phyloP scores from a whole-genome alignment of 805 yeast genomes.

The Yamadazyma endophytica region DNA sequence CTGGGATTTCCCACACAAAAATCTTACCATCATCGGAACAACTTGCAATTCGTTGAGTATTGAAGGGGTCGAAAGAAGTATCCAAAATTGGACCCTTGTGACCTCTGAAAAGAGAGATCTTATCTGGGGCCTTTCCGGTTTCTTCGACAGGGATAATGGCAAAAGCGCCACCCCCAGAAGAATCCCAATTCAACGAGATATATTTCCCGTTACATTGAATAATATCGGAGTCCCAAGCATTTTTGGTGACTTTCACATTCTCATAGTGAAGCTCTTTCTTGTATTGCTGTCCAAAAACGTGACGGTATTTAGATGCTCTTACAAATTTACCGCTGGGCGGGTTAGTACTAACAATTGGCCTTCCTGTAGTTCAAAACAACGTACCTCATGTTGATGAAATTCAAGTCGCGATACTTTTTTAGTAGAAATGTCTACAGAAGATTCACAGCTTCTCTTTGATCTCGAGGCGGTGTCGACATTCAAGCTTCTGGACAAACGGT shows the following conservation, averaged over 20 bases:
- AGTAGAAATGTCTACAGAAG: no score
- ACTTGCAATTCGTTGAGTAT: conserved; percentile 69
- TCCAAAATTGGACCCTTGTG: conserved; percentile 94
- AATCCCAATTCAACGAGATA: conserved; percentile 84
- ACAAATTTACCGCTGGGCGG: conserved; percentile 72
- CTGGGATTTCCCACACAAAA: conserved; percentile 85
- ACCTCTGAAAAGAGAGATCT: conserved; percentile 90
- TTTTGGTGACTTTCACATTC: conserved; percentile 73
- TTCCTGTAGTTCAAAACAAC: conserved; percentile 2
- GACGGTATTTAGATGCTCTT: conserved; percentile 95
- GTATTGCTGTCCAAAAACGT: conserved; percentile 86
- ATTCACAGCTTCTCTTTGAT: no score
- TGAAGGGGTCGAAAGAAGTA: conserved; percentile 92
- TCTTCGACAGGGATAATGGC: conserved; percentile 86
- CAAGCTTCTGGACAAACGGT: no score
- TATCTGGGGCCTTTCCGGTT: conserved; percentile 90
- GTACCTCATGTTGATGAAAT: conserved; percentile 7
- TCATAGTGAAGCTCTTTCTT: conserved; percentile 70
- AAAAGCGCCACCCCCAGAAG: conserved; percentile 97
- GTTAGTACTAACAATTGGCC: conserved; percentile 5
- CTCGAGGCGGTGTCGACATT: no score
- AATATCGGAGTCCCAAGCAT: conserved; percentile 95
- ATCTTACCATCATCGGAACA: conserved; percentile 79
- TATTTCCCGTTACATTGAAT: conserved; percentile 84
- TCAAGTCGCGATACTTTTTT: no score